phyloP scores from a whole-genome alignment of 2,329 filamentous ascomycete species.

The Fusarium pseudonygamai region DNA sequence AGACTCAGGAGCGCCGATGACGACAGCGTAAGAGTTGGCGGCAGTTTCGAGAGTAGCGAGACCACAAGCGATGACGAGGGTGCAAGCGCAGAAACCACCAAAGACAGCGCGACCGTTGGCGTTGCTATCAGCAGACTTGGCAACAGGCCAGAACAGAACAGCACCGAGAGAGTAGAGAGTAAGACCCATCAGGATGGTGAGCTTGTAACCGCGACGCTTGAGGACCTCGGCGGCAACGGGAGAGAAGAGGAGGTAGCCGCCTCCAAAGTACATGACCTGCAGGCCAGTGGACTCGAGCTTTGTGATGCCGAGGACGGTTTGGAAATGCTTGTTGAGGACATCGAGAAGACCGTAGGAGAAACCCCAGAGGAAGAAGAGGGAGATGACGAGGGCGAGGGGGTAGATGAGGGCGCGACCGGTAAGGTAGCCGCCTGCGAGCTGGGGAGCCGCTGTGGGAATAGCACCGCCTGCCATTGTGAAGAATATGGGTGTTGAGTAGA shows the following conservation, averaged over 20 bases:
- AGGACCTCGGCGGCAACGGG: slow-evolving; percentile 68
- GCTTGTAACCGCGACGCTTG: slow-evolving; percentile 70
- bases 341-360: slow-evolving; percentile 58
- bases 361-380: slow-evolving; percentile 59
- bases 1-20: slow-evolving; percentile 55
- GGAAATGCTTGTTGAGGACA: slow-evolving; percentile 62
- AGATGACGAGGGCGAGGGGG: slow-evolving; percentile 67
- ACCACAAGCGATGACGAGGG: slow-evolving; percentile 79
- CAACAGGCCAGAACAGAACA: slow-evolving; percentile 64
- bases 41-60: slow-evolving; percentile 79
- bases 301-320: slow-evolving; percentile 55
- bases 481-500: background rate
- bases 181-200: slow-evolving; percentile 74
- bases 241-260: slow-evolving; percentile 51
- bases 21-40: slow-evolving; percentile 73
- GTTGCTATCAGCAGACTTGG: slow-evolving; percentile 55
- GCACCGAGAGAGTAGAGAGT: slow-evolving; percentile 70
- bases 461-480: slow-evolving; percentile 36
- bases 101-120: slow-evolving; percentile 55
- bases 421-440: slow-evolving; percentile 38
- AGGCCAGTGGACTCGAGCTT: slow-evolving; percentile 57
- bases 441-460: slow-evolving; percentile 36
- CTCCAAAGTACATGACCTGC: slow-evolving; percentile 67
- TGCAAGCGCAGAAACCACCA: slow-evolving; percentile 76
- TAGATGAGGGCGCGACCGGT: slow-evolving; percentile 54